phyloP scores from a whole-genome alignment of 495 filamentous ascomycete genomes.

The Penicillium mononematosum region DNA sequence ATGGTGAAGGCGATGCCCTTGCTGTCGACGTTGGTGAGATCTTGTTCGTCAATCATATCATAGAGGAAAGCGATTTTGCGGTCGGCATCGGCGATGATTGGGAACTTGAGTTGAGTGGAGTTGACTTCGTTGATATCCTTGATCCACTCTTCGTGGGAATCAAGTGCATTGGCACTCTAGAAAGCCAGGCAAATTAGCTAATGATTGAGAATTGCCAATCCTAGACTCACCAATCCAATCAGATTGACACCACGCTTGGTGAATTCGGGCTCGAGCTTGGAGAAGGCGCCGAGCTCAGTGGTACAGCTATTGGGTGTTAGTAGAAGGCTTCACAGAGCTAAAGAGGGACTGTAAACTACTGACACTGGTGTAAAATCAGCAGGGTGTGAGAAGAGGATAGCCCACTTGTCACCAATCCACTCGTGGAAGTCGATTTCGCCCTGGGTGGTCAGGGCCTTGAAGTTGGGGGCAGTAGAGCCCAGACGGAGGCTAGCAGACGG shows the following conservation, averaged over 20 bases:
- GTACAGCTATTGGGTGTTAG: constrained; percentile 61
- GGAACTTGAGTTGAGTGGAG: constrained; percentile 57
- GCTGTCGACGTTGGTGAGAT: constrained; percentile 54
- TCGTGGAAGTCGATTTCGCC: constrained; percentile 96
- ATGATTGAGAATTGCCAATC: background rate
- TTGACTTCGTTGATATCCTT: constrained; percentile 64
- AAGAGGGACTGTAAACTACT: background rate
- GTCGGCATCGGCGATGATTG: constrained; percentile 67
- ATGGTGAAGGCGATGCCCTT: constrained; percentile 66
- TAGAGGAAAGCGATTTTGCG: constrained; percentile 64
- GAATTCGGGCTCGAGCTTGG: constrained; percentile 97
- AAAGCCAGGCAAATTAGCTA: constrained; percentile 37
- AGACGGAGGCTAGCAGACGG: constrained; percentile 68
- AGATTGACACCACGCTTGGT: constrained; percentile 89
- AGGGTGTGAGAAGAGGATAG: constrained; percentile 95
- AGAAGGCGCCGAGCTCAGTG: constrained; percentile 95
- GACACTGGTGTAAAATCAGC: constrained; percentile 70
- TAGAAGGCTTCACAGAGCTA: background rate
- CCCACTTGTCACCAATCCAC: constrained; percentile 92
- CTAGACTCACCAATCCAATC: constrained; percentile 77
- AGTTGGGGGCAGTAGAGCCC: constrained; percentile 87
- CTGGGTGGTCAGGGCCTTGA: constrained; percentile 86
- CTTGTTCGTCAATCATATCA: constrained; percentile 63
- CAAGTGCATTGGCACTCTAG: constrained; percentile 57
- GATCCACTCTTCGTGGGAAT: constrained; percentile 61